A percentile compares a stretch with the other conserved stretches of the same genome.
Evolutionary conservation across 2,329 filamentous ascomycete genomes (phyloP).

Genomic region (Zymoseptoria brevis): DNA sequence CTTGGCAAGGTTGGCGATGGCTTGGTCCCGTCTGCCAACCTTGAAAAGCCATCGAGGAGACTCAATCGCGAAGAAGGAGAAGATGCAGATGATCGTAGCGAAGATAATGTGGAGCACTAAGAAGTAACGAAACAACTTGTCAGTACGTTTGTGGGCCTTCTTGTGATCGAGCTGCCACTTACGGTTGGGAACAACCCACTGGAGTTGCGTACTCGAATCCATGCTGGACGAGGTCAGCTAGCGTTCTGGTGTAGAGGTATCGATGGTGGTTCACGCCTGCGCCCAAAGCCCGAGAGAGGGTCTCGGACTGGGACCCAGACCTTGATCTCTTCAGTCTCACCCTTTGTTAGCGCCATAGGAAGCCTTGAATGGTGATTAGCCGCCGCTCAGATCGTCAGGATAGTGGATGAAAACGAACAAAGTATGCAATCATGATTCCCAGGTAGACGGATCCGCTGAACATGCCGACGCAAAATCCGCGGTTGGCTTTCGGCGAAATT

Average conservation of each 20-base stretch:
- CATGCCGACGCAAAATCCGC: slow-evolving; percentile 62
- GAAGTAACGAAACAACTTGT: background rate
- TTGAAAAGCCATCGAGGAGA: slow-evolving; percentile 29
- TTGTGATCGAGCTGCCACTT: background rate
- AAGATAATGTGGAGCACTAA: slow-evolving; percentile 67
- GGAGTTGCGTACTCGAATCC: slow-evolving; percentile 23
- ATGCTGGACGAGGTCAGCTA: background rate
- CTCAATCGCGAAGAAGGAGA: slow-evolving; percentile 44
- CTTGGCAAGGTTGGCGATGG: slow-evolving; percentile 22
- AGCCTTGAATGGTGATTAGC: background rate
- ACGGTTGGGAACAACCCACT: slow-evolving; percentile 57
- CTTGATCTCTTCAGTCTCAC: background rate
- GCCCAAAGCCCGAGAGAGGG: background rate
- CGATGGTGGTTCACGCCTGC: background rate
- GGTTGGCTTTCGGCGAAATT: slow-evolving; percentile 24
- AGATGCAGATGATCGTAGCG: slow-evolving; percentile 59
- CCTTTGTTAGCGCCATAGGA: background rate
- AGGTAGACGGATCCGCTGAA: slow-evolving; percentile 64
- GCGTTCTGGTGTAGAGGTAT: slow-evolving; percentile 35
- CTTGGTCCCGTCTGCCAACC: slow-evolving; percentile 26
- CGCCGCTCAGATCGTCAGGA: background rate
- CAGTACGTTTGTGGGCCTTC: background rate
- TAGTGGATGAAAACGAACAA: slow-evolving; percentile 36
- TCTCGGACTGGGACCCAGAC: background rate
- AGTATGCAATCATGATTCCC: slow-evolving; percentile 72